A percentile compares a stretch with the other conserved stretches of the same genome.
These are phyloP conservation scores for Trichoderma pleuroti DNA, from an alignment of 2,329 filamentous ascomycete species.

Conservation along the genomic window DNA sequence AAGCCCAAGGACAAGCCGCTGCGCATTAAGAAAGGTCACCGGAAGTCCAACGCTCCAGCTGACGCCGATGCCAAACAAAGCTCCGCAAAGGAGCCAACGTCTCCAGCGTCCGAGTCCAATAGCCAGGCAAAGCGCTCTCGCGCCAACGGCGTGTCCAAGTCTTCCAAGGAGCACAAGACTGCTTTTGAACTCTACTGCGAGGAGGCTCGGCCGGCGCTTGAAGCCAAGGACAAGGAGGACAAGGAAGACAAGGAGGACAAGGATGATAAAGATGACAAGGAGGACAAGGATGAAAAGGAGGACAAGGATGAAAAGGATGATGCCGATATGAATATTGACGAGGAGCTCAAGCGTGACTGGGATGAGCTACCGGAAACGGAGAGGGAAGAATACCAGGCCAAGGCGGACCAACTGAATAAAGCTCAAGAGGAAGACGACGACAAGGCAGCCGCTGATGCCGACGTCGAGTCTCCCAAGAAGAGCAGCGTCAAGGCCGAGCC, in stretches of 20 bases:
- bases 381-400: conserved; percentile 47
- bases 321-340: conserved; percentile 43
- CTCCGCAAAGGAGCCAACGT: conserved; percentile 46
- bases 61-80: conserved; percentile 42
- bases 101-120: conserved; percentile 49
- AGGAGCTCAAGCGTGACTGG: conserved; percentile 54
- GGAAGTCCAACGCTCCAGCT: conserved; percentile 53
- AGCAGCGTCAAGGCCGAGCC: conserved; percentile 23
- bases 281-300: conserved; percentile 40
- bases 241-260: conserved; percentile 33
- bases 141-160: conserved; percentile 42
- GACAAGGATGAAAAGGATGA: conserved; percentile 40
- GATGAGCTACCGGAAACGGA: conserved; percentile 49
- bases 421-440: conserved; percentile 19
- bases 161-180: conserved; percentile 41
- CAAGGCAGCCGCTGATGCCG: conserved; percentile 13
- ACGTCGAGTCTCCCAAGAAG: conserved; percentile 16
- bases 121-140: conserved; percentile 31
- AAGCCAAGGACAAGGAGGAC: conserved; percentile 41
- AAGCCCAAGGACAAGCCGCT: conserved; percentile 77
- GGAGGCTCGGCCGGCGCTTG: conserved; percentile 44
- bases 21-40: conserved; percentile 68
- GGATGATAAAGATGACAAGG: conserved; percentile 36
- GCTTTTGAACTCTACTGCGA: conserved; percentile 56
- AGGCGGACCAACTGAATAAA: conserved; percentile 29